Base-by-base conservation (phyloP, 108 stramenopile species). In the Cyclostephanos tholiformis region DNA sequence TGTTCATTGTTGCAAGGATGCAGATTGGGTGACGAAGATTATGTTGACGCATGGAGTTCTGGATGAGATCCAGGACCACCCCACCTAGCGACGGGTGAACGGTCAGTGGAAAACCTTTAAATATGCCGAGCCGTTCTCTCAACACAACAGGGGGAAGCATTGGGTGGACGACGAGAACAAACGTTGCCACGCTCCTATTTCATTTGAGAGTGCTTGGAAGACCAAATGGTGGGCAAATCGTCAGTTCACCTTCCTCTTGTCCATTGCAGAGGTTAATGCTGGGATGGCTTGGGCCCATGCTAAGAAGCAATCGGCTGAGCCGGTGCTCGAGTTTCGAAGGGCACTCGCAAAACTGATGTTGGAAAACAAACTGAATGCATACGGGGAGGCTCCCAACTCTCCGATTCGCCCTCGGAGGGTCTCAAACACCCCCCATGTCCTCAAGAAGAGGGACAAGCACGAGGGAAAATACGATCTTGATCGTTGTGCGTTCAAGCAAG, bases 111-210 rank as follows among this genome's bases (percentile, higher is more conserved):
- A 52, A 23, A 8, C 22, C 7, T 72, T 63, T 43, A 48, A 64
- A n/a, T 72, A 72, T 19, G 48, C 36, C 20, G 71, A 72, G 61
- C 25, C 61, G 27, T 50, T 72, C 16, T 17, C 63, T 17, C 19
- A 27, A 5, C 71, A 72, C 27, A 49, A 49, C 14, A 46, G 44
- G 44, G 44, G 44, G 44, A 46, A 46, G 44, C 44, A 46, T 46
- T 46, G 44, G 44, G 44, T 63, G 48, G 63, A 61, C 62, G 26
- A 38, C 35, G 26, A 32, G 2, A 72, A 72, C 16, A 62, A 72
- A 22, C 23, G 71, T 38, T 7, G 61, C 19, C 71, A 72, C 46
- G 61, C 59, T 51, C 71, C 61, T 22, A 72, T 63, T 72, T 59
- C 22, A 6, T 63, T 72, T 20, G 32, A 72, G 30, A 61, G 62